Evolutionary conservation across 116 monocot species (phyloP), one percentile per base, ranked within the genome.

Genomic region (Zostera marina): DNA sequence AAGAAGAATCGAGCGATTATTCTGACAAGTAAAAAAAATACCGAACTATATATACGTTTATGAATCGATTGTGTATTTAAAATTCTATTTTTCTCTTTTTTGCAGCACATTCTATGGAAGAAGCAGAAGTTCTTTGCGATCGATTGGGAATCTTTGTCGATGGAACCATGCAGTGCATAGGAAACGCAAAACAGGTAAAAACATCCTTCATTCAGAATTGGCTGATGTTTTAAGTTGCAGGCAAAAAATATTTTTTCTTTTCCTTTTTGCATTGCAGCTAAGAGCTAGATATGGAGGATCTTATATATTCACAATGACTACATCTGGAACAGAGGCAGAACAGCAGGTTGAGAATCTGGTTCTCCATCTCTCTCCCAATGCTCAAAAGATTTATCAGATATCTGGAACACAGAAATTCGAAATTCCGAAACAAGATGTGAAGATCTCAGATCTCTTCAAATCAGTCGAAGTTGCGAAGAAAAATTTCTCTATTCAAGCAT

Each of bases 51-150:
- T 26, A 26, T 26, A 26, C 0, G 32, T 32, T 32, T 5, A 32
- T n/a, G n/a, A n/a, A n/a, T 32, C 32, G 4, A 26, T 26, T 26
- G 26, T 26, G 26, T 26, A 26, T 26, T 26, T 26, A 32, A 2
- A 2, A 32, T 32, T 32, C 1, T 32, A 5, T 32, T 32, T 2
- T 32, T 32, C 32, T 60, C 5, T 20, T 55, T 32, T 11, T 2
- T 59, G 76, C 52, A 87, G 87, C 87, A 38, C 82, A 81, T 72
- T 82, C 87, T 52, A 79, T 79, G 81, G 82, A 87, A 69, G 87
- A 87, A 24, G 76, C 81, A 47, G 86, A 86, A 53, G 58, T 60
- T 41, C 60, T 86, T 39, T 87, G 87, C 42, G 87, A 87, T 52
- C 59, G 81, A n/a, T 17, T 87, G 7, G 76, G 79, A 43, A 76